Evolutionary conservation across 2,329 filamentous ascomycete genomes (phyloP).

Genomic region (Magnaporthales sp.): DNA sequence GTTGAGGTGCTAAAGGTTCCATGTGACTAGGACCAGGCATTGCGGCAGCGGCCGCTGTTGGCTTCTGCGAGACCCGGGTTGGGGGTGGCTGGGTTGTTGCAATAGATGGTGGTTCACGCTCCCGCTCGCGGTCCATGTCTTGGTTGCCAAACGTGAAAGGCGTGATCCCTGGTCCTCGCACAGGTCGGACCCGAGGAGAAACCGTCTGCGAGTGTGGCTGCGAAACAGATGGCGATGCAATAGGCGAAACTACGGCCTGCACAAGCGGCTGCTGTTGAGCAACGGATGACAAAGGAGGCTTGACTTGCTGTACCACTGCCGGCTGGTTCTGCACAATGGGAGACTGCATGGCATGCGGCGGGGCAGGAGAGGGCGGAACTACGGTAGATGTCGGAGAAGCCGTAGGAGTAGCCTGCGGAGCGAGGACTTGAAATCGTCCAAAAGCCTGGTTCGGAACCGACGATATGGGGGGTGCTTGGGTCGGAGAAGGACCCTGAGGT

Average conservation of each 20-base stretch:
- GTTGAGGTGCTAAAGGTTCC: neutral
- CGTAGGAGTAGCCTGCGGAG: conserved; percentile 22
- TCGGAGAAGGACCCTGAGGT: conserved; percentile 19
- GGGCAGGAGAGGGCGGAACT: conserved; percentile 10
- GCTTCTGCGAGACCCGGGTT: conserved; percentile 32
- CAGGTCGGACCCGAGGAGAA: neutral
- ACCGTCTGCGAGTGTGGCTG: conserved; percentile 1
- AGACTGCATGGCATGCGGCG: conserved; percentile 19
- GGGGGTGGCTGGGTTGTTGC: conserved; percentile 22
- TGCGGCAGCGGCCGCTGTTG: conserved; percentile 14
- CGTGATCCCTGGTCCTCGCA: neutral
- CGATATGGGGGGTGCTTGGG: conserved; percentile 14
- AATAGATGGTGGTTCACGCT: conserved; percentile 3
- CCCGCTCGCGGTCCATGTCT: conserved; percentile 7
- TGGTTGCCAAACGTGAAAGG: neutral
- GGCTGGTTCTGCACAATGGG: conserved; percentile 14
- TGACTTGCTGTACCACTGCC: conserved; percentile 8
- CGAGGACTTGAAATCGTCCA: conserved; percentile 20
- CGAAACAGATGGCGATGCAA: conserved; percentile 1
- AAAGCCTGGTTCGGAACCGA: conserved; percentile 11
- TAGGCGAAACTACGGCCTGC: conserved; percentile 3
- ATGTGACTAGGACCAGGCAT: neutral
- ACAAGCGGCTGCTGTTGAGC: conserved; percentile 1
- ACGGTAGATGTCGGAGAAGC: conserved; percentile 15
- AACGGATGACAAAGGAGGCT: conserved; percentile 12